Evolutionary conservation across 345 rosid species (phyloP), one percentile per base, ranked within the genome.

Genomic region (Clausena lansium): DNA sequence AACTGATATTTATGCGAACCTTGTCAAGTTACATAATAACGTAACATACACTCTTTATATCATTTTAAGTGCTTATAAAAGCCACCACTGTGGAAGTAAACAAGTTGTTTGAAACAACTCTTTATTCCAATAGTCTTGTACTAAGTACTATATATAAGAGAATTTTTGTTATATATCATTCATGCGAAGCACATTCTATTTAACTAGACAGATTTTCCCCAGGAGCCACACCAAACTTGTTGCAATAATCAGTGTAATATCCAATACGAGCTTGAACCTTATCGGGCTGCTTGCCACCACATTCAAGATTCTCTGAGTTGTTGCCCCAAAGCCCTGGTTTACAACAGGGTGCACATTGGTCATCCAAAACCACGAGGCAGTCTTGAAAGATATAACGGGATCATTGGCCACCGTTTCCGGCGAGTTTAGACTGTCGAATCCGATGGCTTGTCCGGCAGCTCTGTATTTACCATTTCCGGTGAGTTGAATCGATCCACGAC

Each of bases 321-420:
- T 71, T 52, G 39, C 39, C 19, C 73, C 73, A 27, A 71, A 71
- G 4, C 96, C 98, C 76, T 89, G 88, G 71, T 68, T n/a, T 0
- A 89, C 22, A 4, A 88, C 89, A 0, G 94, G 81, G 2, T 83
- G 92, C 20, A 90, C 93, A 45, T 10, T 71, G 20, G 79, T 82
- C 84, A 83, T 89, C 98, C 94, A 93, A 73, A 76, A 93, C 97
- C 97, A 91, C 25, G 91, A 61, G 19, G 91, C 91, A 0, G 95
- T 87, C 85, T 85, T 86, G 84, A 93, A 93, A 0, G 94, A 81
- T 6, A 91, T 69, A 9, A 83, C 79, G 0, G 92, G 88, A 67
- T 91, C 90, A 0, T 77, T 85, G 27, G 88, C 91, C 24, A 93
- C 93, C 0, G 82, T 87, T 74, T 91, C 95, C 1, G 95, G 95